A percentile compares a stretch with the other conserved stretches of the same genome.
phyloP scores from a whole-genome alignment of 352 stramenopile genomes.

The Elongisporangium undulatum region DNA sequence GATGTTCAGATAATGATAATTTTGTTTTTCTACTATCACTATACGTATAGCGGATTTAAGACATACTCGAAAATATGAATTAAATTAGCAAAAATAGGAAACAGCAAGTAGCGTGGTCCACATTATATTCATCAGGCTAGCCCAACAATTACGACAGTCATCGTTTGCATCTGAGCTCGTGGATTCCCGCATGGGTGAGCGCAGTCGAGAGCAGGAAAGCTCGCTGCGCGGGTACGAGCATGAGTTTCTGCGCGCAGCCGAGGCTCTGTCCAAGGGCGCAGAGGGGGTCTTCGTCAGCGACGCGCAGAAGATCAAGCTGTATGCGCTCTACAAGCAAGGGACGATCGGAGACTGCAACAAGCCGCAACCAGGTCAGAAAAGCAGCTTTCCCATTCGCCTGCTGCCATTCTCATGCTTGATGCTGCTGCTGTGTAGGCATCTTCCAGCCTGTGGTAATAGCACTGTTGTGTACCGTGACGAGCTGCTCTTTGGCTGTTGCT shows the following conservation, averaged over 20 bases:
- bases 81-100: too few species aligned
- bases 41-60: too few species aligned
- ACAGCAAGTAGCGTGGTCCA: not conserved
- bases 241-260: constrained; percentile 43
- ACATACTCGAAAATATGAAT: too few species aligned
- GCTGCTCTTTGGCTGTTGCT: not conserved
- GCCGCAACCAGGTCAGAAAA: constrained; percentile 38
- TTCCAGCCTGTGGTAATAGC: constrained; percentile 44
- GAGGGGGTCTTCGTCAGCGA: constrained; percentile 36
- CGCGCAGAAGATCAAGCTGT: constrained; percentile 71
- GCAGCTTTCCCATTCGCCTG: not conserved
- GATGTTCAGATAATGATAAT: too few species aligned
- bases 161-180: not conserved
- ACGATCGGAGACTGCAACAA: constrained; percentile 57
- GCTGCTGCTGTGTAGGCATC: constrained; percentile 11
- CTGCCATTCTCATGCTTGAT: not conserved
- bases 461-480: not conserved
- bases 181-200: constrained; percentile 4
- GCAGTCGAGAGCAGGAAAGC: constrained; percentile 33
- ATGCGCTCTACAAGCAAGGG: constrained; percentile 78
- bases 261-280: constrained; percentile 27
- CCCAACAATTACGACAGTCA: not conserved
- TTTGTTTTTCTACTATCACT: too few species aligned
- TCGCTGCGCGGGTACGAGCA: constrained; percentile 39
- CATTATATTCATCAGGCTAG: not conserved